Base-by-base conservation (phyloP, 768 basidiomycete species). In the Tricholoma bakamatsutake region DNA sequence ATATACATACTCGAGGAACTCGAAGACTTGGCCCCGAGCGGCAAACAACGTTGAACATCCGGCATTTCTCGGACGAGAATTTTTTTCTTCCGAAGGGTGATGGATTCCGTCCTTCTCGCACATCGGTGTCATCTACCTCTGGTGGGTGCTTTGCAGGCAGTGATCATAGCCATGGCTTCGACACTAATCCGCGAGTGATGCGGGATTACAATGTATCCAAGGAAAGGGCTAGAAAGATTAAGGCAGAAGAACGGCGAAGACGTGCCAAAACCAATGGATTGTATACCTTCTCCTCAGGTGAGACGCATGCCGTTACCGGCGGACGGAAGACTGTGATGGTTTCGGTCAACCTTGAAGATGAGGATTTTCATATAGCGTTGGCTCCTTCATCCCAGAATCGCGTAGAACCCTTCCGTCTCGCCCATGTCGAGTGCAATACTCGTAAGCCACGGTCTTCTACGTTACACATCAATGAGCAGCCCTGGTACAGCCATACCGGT, bases 281-380 rank as follows among this genome's bases (percentile, higher is more conserved):
- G 50, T 80, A 67, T 72, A 73, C 59, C 39, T 72, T 80, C 56
- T 59, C 67, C n/a, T 66, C 73, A 3, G 67, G 67, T 13, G 71
- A 69, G 12, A 69, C 68, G 4, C 73, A 67, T 27, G 66, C 84
- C 45, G 60, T 71, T 11, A 69, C 71, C 6, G 76, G 77, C 12
- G 65, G 72, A 56, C 60, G 65, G n/a, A 50, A 65, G 42, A 56
- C 59, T 15, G 60, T 57, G 3, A 62, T 71, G 21, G 60, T 80
- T 21, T 76, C 76, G 1, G 66, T 81, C 17, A 69, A 79, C 53
- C 54, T 76, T 15, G 74, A 80, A 60, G 79, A 80, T 54, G 69
- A 73, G 24, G 72, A 63, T 9, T 76, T 80, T 52, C 69, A 73
- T 51, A 65, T 63, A 35, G 74, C 74, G 1, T 62, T 80, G 50